Evolutionary conservation across 169 alveolate species (phyloP).

Genomic region (Cryptosporidium andersoni): DNA sequence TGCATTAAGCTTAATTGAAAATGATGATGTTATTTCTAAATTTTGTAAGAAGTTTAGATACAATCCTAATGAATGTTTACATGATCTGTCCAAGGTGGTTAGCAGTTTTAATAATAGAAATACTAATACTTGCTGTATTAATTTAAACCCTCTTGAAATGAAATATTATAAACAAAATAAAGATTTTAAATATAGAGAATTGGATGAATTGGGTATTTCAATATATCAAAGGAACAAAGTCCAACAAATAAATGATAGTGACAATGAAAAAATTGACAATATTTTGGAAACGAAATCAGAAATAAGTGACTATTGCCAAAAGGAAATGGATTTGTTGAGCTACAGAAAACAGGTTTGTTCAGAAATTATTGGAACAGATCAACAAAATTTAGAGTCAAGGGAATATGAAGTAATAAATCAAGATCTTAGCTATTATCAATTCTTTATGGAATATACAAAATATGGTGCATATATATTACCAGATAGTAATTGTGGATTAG

Average conservation of each 20-base stretch:
- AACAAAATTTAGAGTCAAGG: neutral
- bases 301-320: neutral
- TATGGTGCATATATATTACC: constrained; percentile 64
- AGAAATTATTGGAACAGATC: neutral
- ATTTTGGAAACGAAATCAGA: neutral
- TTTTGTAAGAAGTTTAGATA: constrained; percentile 9
- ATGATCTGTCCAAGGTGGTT: neutral
- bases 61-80: constrained; percentile 6
- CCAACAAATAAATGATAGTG: neutral
- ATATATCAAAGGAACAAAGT: too few relatives aligned
- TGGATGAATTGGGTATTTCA: neutral
- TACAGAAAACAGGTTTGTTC: neutral
- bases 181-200: neutral
- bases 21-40: constrained; percentile 71
- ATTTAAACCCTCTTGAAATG: neutral
- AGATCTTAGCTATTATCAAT: neutral
- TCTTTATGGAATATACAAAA: constrained; percentile 33
- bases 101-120: constrained; percentile 9
- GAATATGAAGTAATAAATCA: neutral
- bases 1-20: constrained; percentile 79
- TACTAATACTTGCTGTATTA: neutral
- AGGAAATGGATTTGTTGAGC: neutral
- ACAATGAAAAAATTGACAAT: neutral
- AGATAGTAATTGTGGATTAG: constrained; percentile 55
- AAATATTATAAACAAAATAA: neutral